Evolutionary conservation across 345 rosid species (phyloP), one percentile per base, ranked within the genome.

Genomic region (Acer yangbiense): DNA sequence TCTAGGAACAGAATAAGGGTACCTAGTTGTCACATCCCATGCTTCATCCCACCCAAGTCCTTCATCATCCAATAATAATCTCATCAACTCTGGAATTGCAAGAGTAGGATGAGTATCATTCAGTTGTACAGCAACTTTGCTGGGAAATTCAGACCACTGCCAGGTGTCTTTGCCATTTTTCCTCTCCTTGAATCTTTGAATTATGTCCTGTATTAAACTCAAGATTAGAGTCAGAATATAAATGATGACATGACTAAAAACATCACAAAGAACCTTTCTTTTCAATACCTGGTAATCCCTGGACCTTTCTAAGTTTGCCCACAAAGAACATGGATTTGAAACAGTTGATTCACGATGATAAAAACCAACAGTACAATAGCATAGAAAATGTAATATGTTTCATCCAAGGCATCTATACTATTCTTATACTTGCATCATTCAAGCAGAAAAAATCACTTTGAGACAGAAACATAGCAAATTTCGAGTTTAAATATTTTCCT

Each of bases 61-160:
- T 87, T 93, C 93, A 2, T 84, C 90, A 82, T 95, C 99, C 95
- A 95, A 88, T 55, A 95, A 80, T 76, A 93, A 82, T 72, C 95
- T 90, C 98, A 95, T 92, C 82, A 95, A 88, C 89, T 95, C 99
- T 32, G 99, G 99, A 81, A 95, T 92, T 70, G 99, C 93, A 79
- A 95, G 98, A 48, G 98, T 95, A 32, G 98, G 99, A 85, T 95
- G 99, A 76, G 99, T 95, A 83, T 95, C 99, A 87, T 95, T 95
- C 84, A 95, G 82, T 82, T 95, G 99, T 66, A 95, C 88, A 52
- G 99, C 97, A 77, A 92, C 98, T 85, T 92, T 90, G 83, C 82
- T 89, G 50, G 99, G 92, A 87, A 93, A 93, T 46, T 92, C 99
- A 80, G 95, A 89, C 99, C 99, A 95, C 68, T 87, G 44, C 88